Base-by-base conservation (phyloP, 129 eudicot species). In the Pittosporum tobira region DNA sequence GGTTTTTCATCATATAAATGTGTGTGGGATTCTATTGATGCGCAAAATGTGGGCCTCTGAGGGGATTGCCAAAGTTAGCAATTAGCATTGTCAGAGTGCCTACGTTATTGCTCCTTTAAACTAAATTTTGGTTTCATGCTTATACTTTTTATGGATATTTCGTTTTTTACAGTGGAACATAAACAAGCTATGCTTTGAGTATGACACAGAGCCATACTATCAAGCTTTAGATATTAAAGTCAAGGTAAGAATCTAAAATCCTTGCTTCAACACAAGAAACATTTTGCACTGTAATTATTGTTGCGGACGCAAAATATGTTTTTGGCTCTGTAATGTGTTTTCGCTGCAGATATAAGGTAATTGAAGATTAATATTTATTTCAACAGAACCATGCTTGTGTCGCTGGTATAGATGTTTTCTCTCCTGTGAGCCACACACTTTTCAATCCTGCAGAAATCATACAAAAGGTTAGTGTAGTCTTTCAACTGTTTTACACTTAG, bases 401-500 rank as follows among this genome's bases (percentile, higher is more conserved):
- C 66, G 71, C 68, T 60, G 87, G 90, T 51, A 61, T 84, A 44
- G 94, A 88, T 62, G 54, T 88, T 42, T 88, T 81, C 71, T 74
- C 94, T 58, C 96, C 96, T 7, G 96, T 88, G 55, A 88, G 90
- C 68, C 96, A 88, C 77, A 88, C 96, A 40, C 77, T 88, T 38
- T 84, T 88, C 77, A 68, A 84, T 81, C 96, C 96, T 76, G 84
- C 84, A 59, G 84, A 77, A 25, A 81, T 88, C 38, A 81, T 88
- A 36, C 44, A 66, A 13, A 88, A 88, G 96, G 96, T 88, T 61
- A 42, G 14, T 64, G 7, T 59, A 10, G 14, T 40, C 15, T 61
- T 61, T 48, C 38, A 27, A 21, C 3, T 12, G 54, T 24, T 65
- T 18, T 34, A 24, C 37, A 24, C 20, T 24, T 15, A 3, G 3